Conservation (phyloP, 768 basidiomycete species). For the Podaxis pistillaris region DNA sequence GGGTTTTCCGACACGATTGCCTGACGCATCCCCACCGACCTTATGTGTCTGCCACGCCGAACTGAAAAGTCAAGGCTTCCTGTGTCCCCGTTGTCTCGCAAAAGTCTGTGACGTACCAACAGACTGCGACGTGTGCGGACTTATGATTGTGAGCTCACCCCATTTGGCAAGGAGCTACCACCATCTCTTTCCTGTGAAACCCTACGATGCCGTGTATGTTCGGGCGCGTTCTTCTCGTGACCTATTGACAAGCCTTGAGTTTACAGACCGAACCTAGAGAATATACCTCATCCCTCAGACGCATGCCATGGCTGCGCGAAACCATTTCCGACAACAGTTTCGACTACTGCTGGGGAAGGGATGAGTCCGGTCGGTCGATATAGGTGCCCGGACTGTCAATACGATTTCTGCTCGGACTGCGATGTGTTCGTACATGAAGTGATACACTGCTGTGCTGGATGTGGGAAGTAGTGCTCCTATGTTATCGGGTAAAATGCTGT, state of each 20-base stretch:
- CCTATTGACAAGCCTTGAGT: slow-evolving; percentile 3
- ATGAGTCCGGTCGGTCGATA: slow-evolving; percentile 87
- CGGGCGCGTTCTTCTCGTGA: background rate
- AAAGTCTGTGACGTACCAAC: slow-evolving; percentile 98
- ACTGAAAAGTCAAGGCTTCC: slow-evolving; percentile 88
- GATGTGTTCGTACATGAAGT: slow-evolving; percentile 97
- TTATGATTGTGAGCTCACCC: slow-evolving; percentile 98
- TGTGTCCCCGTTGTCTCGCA: slow-evolving; percentile 90
- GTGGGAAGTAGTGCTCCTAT: slow-evolving; percentile 42
- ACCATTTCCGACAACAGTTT: slow-evolving; percentile 52
- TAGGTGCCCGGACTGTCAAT: slow-evolving; percentile 78
- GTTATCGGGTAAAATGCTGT: background rate
- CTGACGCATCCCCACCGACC: slow-evolving; percentile 77
- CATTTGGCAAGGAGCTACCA: slow-evolving; percentile 96
- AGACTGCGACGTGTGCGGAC: slow-evolving; percentile 93
- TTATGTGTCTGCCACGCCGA: slow-evolving; percentile 94
- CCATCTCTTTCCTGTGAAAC: slow-evolving; percentile 92
- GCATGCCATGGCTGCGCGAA: slow-evolving; percentile 81
- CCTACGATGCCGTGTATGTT: slow-evolving; percentile 79
- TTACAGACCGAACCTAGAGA: slow-evolving; percentile 38
- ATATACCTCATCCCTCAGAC: slow-evolving; percentile 29
- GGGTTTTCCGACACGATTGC: slow-evolving; percentile 94
- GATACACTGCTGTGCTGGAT: slow-evolving; percentile 91
- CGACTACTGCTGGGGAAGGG: slow-evolving; percentile 50
- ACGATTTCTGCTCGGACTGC: slow-evolving; percentile 94